These are phyloP conservation scores for Pittosporum tobira DNA, from an alignment of 129 eudicot genomes.

Conservation along the genomic window DNA sequence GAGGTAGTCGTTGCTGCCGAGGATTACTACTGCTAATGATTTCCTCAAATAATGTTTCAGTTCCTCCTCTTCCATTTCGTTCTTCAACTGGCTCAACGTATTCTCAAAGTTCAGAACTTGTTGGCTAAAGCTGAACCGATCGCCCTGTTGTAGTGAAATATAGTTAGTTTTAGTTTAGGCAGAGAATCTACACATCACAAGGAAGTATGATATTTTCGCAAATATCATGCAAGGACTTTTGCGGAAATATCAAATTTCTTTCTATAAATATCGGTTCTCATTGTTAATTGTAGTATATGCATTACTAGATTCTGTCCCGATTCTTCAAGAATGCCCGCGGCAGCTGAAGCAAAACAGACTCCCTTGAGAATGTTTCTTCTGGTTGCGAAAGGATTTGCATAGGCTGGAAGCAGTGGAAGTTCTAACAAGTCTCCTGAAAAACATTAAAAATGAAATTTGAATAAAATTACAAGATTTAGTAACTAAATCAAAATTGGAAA, in stretches of 20 bases:
- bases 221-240: too few relatives aligned
- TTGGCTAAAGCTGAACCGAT: constrained; percentile 42
- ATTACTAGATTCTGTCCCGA: constrained; percentile 54
- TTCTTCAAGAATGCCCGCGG: constrained; percentile 68
- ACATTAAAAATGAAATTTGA: neutral
- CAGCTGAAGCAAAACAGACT: constrained; percentile 67
- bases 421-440: constrained; percentile 44
- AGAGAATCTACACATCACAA: too few relatives aligned
- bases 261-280: too few relatives aligned
- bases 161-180: neutral
- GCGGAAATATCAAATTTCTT: too few relatives aligned
- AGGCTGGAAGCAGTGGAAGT: constrained; percentile 47
- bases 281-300: neutral
- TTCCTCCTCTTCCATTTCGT: constrained; percentile 30
- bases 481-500: too few relatives aligned
- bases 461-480: too few relatives aligned
- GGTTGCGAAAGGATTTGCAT: constrained; percentile 40
- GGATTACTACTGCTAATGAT: constrained; percentile 39
- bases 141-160: constrained; percentile 38
- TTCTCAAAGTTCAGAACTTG: constrained; percentile 68
- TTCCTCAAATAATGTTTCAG: constrained; percentile 28
- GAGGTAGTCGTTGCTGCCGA: constrained; percentile 82
- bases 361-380: constrained; percentile 35
- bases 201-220: too few relatives aligned
- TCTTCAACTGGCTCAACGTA: constrained; percentile 31